These are phyloP conservation scores for Sporothrix protearum DNA, from an alignment of 2,329 filamentous ascomycete genomes.

Conservation along the genomic window DNA sequence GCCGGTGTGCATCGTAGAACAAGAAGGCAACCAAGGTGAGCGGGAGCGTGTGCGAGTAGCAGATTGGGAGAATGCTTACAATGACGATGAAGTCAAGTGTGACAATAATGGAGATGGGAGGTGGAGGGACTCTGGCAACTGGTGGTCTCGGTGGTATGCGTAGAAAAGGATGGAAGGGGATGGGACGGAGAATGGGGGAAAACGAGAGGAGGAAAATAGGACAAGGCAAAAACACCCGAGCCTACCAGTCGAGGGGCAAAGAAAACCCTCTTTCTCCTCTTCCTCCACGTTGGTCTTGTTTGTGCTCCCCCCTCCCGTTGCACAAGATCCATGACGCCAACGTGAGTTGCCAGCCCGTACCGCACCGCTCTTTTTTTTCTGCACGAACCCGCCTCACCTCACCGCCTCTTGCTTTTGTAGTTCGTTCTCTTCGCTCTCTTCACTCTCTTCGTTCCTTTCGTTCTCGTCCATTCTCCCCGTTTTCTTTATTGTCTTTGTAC, in stretches of 20 bases:
- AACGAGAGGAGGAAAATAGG: background rate
- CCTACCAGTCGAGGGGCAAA: background rate
- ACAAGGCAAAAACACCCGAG: background rate
- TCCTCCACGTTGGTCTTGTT: background rate
- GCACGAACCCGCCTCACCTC: background rate
- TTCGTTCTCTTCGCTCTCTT: too few relatives aligned
- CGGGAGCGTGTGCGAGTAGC: background rate
- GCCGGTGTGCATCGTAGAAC: conserved; percentile 1
- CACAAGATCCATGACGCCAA: background rate
- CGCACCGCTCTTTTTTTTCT: background rate
- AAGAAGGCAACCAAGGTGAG: background rate
- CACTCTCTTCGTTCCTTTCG: background rate
- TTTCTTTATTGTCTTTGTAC: background rate
- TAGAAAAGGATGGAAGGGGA: background rate
- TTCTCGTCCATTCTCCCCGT: background rate
- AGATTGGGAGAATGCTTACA: background rate
- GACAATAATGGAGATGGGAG: background rate
- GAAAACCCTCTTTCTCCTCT: background rate
- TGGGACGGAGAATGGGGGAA: background rate
- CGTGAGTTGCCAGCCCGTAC: background rate
- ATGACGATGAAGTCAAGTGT: background rate
- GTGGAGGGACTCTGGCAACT: background rate
- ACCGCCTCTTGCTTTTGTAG: conserved; percentile 8
- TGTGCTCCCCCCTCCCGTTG: background rate
- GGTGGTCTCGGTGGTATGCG: background rate